These are phyloP conservation scores for Niebla homalea DNA, from an alignment of 495 filamentous ascomycete genomes.

Conservation along the genomic window DNA sequence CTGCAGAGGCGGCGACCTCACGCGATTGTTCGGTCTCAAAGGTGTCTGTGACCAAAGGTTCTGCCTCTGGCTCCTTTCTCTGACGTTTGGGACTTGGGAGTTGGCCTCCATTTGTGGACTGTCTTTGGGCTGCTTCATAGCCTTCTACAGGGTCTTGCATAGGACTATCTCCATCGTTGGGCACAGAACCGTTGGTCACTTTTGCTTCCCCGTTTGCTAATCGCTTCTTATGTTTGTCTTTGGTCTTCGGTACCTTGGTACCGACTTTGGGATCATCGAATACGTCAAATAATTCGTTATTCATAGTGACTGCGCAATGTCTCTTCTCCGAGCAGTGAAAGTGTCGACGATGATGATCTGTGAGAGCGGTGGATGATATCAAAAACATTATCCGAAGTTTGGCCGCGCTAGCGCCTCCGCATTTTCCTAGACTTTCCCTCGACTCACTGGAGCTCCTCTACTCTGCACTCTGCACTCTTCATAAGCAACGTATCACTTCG, in stretches of 20 bases:
- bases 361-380: neutral
- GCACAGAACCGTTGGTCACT: constrained; percentile 25
- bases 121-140: constrained; percentile 13
- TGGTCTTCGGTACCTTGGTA: constrained; percentile 25
- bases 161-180: constrained; percentile 35
- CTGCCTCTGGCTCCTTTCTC: constrained; percentile 56
- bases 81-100: constrained; percentile 59
- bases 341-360: neutral
- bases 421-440: neutral
- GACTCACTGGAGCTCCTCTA: neutral
- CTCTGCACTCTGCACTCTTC: constrained; percentile 4
- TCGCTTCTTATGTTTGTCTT: constrained; percentile 65
- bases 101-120: constrained; percentile 17
- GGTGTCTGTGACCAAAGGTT: constrained; percentile 78
- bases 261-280: constrained; percentile 56
- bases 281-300: constrained; percentile 66
- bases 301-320: constrained; percentile 34
- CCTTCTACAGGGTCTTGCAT: constrained; percentile 25
- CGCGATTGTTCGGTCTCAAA: constrained; percentile 93
- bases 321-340: neutral
- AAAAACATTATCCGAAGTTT: neutral
- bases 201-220: constrained; percentile 69
- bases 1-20: constrained; percentile 69
- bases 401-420: constrained; percentile 3
- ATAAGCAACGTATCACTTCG: constrained; percentile 9